Percentiles rank a stretch among this genome's conserved stretches.
Evolutionary conservation across 495 filamentous ascomycete species (phyloP).

Genomic region (Sphaerosporella brunnea): DNA sequence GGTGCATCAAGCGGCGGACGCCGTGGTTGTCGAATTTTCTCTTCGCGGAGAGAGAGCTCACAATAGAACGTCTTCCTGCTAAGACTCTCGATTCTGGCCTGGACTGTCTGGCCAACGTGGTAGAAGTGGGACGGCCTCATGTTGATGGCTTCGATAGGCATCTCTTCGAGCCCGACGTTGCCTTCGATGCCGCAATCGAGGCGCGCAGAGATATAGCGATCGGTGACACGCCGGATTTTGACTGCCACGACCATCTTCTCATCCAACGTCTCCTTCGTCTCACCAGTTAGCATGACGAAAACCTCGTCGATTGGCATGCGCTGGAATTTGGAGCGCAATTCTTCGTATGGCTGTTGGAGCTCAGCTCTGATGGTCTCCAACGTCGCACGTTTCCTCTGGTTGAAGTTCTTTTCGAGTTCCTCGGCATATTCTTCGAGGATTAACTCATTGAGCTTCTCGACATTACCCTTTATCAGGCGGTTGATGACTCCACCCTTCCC

Average conservation of each 20-base stretch:
- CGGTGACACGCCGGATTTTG: slow-evolving; percentile 68
- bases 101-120: slow-evolving; percentile 58
- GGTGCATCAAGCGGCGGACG: slow-evolving; percentile 47
- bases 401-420: slow-evolving; percentile 79
- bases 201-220: slow-evolving; percentile 80
- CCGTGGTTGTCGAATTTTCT: slow-evolving; percentile 52
- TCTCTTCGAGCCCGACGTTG: slow-evolving; percentile 35
- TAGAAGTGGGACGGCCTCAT: slow-evolving; percentile 37
- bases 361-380: slow-evolving; percentile 92
- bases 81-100: slow-evolving; percentile 69
- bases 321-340: slow-evolving; percentile 66
- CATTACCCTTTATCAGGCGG: slow-evolving; percentile 76
- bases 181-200: slow-evolving; percentile 90
- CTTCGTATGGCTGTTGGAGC: slow-evolving; percentile 80
- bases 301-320: slow-evolving; percentile 58
- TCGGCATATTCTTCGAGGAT: slow-evolving; percentile 94
- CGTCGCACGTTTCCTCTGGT: slow-evolving; percentile 86
- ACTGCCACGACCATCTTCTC: slow-evolving; percentile 85
- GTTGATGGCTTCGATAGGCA: slow-evolving; percentile 22
- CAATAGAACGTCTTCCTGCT: slow-evolving; percentile 66
- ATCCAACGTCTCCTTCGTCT: slow-evolving; percentile 63
- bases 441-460: slow-evolving; percentile 87
- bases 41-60: slow-evolving; percentile 67
- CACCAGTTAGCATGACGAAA: slow-evolving; percentile 93
- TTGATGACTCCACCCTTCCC: slow-evolving; percentile 78